Evolutionary conservation across 2,329 filamentous ascomycete species (phyloP), one percentile per base, ranked within the genome.

Genomic region (Verticillium albo-atrum): DNA sequence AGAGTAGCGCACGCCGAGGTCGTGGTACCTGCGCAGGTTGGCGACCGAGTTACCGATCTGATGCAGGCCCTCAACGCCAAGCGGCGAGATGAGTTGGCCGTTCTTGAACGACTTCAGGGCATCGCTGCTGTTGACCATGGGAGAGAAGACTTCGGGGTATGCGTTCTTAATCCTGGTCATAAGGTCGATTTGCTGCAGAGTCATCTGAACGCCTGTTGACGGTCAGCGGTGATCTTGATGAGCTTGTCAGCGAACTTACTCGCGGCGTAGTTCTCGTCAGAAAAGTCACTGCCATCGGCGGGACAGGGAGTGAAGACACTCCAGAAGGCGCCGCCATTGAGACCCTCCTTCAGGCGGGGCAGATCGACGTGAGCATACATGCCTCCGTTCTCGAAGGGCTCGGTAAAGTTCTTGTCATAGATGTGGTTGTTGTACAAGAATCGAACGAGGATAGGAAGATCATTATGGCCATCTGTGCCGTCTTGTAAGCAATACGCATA

Each of bases 291-390:
- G 54, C 85, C 86, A 67, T 94, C 86, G 12, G 74, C 72, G 0
- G 93, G 92, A 69, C 93, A 97, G 0, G 85, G 84, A 47, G 89
- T 86, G 68, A 82, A 98, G 10, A 95, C 91, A 70, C 89, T 93
- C 94, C 93, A 97, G 72, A 97, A 97, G n/a, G 90, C 88, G 58
- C 92, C 94, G 42, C 92, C 92, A 63, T 89, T 86, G 65, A 82
- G 80, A 1, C 93, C 92, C 55, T 84, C 74, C 35, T 83, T 80
- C 54, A 97, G 80, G 5, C 93, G 86, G 1, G 89, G 87, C 9
- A 97, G 77, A 71, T 98, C 94, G 57, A 95, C 89, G 65, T 98
- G 90, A 3, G 80, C 80, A 0, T 72, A 69, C 56, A 96, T 75
- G 1, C 83, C 84, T 32, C 90, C 91, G 25, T 89, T 77, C 64